Evolutionary conservation across 257 asterid genomes (phyloP).

Genomic region (Plantago ovata): DNA sequence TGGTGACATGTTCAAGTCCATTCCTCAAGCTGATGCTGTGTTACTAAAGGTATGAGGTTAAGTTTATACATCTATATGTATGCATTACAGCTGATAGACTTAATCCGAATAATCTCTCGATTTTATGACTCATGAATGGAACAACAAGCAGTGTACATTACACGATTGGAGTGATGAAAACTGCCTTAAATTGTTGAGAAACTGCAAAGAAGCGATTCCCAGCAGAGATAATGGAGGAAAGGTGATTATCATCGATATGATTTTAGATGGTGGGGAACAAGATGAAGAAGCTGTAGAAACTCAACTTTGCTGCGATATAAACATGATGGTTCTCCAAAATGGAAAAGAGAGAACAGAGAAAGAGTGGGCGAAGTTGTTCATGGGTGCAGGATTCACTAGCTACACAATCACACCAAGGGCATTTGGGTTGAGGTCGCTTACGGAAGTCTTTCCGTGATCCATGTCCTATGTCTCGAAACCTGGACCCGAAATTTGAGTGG

Average conservation of each 20-base stretch:
- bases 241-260: conserved; percentile 12
- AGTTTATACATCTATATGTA: not conserved
- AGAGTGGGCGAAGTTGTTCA: conserved; percentile 18
- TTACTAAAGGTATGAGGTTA: conserved; percentile 10
- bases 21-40: conserved; percentile 17
- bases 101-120: not conserved
- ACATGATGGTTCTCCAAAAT: not conserved
- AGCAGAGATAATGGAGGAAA: conserved; percentile 13
- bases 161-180: conserved; percentile 21
- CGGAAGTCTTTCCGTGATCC: too few species aligned
- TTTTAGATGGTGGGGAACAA: not conserved
- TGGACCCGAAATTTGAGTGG: too few species aligned
- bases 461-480: too few species aligned
- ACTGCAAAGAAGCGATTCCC: conserved; percentile 14
- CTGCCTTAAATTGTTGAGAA: conserved; percentile 12
- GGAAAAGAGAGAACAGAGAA: conserved; percentile 19
- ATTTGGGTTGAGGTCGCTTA: conserved; percentile 6
- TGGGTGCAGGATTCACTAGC: conserved; percentile 17
- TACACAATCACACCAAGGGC: not conserved
- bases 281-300: not conserved
- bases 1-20: conserved; percentile 14
- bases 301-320: conserved; percentile 17
- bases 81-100: not conserved
- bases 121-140: not conserved
- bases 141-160: conserved; percentile 1